Conservation (phyloP, 1,284 basidiomycete species). For the Stygiomarasmius scandens region DNA sequence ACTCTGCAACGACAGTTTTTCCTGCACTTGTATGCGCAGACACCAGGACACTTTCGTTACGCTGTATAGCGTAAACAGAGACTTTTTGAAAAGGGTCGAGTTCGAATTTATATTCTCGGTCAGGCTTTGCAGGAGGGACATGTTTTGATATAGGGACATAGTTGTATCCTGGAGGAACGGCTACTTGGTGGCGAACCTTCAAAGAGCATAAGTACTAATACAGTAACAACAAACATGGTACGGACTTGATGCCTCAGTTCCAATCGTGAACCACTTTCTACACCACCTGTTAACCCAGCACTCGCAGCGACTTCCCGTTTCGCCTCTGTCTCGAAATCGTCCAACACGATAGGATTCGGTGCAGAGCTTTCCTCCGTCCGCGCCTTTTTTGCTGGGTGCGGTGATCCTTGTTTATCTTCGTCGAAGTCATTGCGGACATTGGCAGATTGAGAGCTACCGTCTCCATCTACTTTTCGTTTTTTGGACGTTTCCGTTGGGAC, state of each 20-base stretch:
- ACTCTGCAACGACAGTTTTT: constrained; percentile 99
- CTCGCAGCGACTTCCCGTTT: constrained; percentile 87
- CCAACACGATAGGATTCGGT: constrained; percentile 75
- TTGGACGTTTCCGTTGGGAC: constrained; percentile 7
- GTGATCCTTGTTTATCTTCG: constrained; percentile 32
- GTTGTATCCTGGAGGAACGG: constrained; percentile 89
- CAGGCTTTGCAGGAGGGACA: constrained; percentile 89
- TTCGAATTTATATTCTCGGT: constrained; percentile 92
- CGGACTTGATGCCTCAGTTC: constrained; percentile 80
- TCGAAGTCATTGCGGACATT: constrained; percentile 16
- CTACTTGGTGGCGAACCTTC: constrained; percentile 94
- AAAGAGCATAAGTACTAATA: background rate
- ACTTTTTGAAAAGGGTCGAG: constrained; percentile 98
- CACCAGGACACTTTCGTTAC: constrained; percentile 96
- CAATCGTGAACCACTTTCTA: constrained; percentile 67
- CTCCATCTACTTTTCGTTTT: constrained; percentile 38
- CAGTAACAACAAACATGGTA: constrained; percentile 14
- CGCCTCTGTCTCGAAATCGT: constrained; percentile 89
- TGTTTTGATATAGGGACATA: constrained; percentile 93
- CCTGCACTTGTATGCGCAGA: constrained; percentile 99
- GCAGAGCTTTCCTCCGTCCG: constrained; percentile 33
- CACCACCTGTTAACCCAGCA: constrained; percentile 75
- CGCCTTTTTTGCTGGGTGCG: constrained; percentile 3
- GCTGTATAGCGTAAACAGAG: constrained; percentile 92
- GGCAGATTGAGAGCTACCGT: background rate